A percentile compares a stretch with the other conserved stretches of the same genome.
These are phyloP conservation scores for Hypoxylon fragiforme DNA, from an alignment of 495 filamentous ascomycete species.

Conservation along the genomic window DNA sequence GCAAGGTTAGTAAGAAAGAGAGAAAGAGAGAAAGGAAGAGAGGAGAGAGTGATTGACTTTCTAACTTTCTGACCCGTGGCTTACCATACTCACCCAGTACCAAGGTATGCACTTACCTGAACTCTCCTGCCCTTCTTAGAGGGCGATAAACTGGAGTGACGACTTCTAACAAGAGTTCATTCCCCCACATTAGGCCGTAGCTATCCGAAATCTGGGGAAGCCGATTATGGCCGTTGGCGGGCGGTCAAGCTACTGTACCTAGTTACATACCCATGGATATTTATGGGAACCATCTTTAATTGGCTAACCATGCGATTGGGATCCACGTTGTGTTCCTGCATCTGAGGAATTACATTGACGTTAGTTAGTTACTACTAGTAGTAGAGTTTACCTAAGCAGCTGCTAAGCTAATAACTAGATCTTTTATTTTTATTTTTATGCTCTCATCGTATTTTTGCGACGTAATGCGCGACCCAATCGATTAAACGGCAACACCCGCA, in stretches of 20 bases:
- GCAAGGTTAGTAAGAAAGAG: not conserved
- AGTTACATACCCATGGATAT: constrained; percentile 4
- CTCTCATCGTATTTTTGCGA: constrained; percentile 11
- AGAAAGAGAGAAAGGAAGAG: constrained; percentile 22
- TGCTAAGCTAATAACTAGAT: too few relatives aligned
- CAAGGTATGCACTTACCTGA: too few relatives aligned
- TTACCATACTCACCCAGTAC: not conserved
- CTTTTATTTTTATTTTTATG: constrained; percentile 22
- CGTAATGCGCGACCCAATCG: not conserved
- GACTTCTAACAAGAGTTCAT: constrained; percentile 22
- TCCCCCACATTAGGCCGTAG: constrained; percentile 37
- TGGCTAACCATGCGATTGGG: constrained; percentile 17
- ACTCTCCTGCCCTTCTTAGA: too few relatives aligned
- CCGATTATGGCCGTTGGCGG: constrained; percentile 32
- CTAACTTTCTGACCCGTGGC: constrained; percentile 13
- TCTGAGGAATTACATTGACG: too few relatives aligned
- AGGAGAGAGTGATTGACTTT: too few relatives aligned
- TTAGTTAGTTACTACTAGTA: too few relatives aligned
- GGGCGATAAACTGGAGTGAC: constrained; percentile 2
- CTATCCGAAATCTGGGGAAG: constrained; percentile 40
- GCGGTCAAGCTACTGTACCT: not conserved
- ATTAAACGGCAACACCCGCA: too few relatives aligned
- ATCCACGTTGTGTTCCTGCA: constrained; percentile 18
- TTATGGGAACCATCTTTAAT: constrained; percentile 11
- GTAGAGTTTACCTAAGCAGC: too few relatives aligned